A percentile compares a stretch with the other conserved stretches of the same genome.
Conservation (phyloP, 345 rosid species). For the Dovyalis caffra region DNA sequence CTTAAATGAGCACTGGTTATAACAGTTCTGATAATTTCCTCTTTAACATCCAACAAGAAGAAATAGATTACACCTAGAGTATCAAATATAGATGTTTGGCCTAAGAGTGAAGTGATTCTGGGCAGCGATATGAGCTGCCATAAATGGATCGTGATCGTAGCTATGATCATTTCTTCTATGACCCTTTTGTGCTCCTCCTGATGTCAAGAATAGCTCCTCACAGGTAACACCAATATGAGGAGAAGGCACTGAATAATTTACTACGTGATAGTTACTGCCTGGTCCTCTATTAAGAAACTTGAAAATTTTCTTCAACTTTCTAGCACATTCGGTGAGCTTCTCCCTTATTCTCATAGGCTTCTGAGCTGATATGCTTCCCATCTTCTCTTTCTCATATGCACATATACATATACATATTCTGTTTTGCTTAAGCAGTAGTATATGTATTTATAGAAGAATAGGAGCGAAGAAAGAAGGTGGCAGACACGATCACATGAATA, state of each 20-base stretch:
- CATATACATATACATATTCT: neutral
- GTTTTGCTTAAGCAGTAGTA: no score
- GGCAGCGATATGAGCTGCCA: conserved; percentile 28
- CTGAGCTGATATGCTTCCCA: neutral
- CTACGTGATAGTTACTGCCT: neutral
- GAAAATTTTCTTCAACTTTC: conserved; percentile 15
- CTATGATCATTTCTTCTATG: neutral
- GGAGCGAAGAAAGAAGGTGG: no score
- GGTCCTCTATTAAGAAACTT: neutral
- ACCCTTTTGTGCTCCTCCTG: conserved; percentile 1
- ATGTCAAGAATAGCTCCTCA: conserved; percentile 35
- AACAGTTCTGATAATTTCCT: no score
- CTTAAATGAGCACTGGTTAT: no score
- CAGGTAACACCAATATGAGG: conserved; percentile 24
- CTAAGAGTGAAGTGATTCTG: conserved; percentile 30
- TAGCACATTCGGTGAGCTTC: conserved; percentile 8
- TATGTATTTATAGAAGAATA: neutral
- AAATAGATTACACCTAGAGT: no score
- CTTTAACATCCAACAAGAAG: no score
- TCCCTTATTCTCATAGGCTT: conserved; percentile 6
- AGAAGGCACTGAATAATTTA: neutral
- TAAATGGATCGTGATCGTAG: neutral
- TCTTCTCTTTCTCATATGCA: neutral
- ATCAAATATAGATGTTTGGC: conserved; percentile 22
- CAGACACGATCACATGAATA: neutral